Evolutionary conservation across 2,329 filamentous ascomycete species (phyloP), one percentile per base, ranked within the genome.

Genomic region (Fusarium stilboides): DNA sequence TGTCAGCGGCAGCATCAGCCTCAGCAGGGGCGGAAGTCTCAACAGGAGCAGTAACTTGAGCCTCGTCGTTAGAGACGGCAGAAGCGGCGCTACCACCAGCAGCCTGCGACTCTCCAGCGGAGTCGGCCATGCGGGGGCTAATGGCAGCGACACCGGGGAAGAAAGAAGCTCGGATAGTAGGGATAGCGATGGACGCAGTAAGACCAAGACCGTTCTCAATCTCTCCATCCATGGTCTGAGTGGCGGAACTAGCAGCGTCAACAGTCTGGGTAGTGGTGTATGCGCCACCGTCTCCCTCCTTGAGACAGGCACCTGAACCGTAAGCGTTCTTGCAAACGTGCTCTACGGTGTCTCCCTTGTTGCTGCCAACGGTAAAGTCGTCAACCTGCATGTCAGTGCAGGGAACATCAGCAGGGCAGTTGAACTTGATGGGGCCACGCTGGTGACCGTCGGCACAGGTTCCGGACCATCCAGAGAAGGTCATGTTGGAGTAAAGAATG

Each of bases 381-480:
- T 65, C 52, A 3, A 72, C 70, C 15, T 46, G 39, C 68, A 72
- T 58, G 6, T 72, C 66, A 7, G 65, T 69, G 54, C 70, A 72
- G 6, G 69, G 68, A 2, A 65, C 66, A 5, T 57, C 57, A 1
- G 59, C 34, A 0, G 70, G 70, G 34, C 70, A 73, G 61, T 73
- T 73, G 54, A 73, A 62, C 57, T 70, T 73, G 46, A 73, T 56
- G 1, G 69, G 70, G 4, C 67, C 69, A 2, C 67, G 65, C 42
- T 73, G 56, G 9, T 31, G 40, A 12, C 70, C 69, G 19, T 73
- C 43, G 50, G 54, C 28, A 26, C 69, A 73, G 9, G 68, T 71
- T 6, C 70, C 70, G n/a, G 56, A 61, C 70, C 70, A 72, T 19
- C 69, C 70, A 6, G 69, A 42, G 12, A 72, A 71, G 17, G 65